Percentiles rank a stretch among this genome's conserved stretches.
Conservation (phyloP, 1,284 basidiomycete species). For the Pascua guehoae region DNA sequence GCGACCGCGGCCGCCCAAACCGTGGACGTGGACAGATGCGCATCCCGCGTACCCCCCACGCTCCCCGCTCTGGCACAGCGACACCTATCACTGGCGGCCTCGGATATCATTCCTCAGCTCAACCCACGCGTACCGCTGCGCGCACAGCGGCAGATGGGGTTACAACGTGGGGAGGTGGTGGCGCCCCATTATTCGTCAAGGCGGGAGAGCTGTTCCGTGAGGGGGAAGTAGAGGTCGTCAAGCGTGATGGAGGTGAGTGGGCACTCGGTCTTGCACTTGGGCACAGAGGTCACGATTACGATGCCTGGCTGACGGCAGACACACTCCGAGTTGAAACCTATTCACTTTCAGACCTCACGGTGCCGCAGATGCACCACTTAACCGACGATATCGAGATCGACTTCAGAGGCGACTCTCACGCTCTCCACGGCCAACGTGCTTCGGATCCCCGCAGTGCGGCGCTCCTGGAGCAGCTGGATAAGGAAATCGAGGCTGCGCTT, state of each 20-base stretch:
- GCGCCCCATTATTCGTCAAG: constrained; percentile 47
- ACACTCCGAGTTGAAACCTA: constrained; percentile 22
- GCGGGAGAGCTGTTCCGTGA: constrained; percentile 48
- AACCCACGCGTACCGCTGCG: constrained; percentile 6
- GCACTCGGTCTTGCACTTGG: neutral
- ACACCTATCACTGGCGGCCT: constrained; percentile 34
- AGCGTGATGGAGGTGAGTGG: constrained; percentile 29
- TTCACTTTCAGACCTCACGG: constrained; percentile 32
- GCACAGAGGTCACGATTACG: too few species aligned
- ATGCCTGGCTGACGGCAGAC: constrained; percentile 6
- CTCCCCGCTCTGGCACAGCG: constrained; percentile 19
- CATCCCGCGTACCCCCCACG: too few species aligned
- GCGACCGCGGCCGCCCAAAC: too few species aligned
- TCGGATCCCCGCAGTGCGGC: too few species aligned
- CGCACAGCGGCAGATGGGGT: constrained; percentile 11
- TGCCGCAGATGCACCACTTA: constrained; percentile 34
- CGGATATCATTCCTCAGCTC: constrained; percentile 24
- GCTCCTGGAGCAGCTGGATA: too few species aligned
- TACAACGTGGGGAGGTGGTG: constrained; percentile 36
- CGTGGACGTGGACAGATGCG: too few species aligned
- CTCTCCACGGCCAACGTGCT: too few species aligned
- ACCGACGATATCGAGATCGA: constrained; percentile 34
- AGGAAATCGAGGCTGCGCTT: too few species aligned
- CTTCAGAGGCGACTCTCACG: neutral
- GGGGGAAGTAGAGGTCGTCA: constrained; percentile 42